Evolutionary conservation across 495 filamentous ascomycete species (phyloP).

Genomic region (Bathelium albidoporum): DNA sequence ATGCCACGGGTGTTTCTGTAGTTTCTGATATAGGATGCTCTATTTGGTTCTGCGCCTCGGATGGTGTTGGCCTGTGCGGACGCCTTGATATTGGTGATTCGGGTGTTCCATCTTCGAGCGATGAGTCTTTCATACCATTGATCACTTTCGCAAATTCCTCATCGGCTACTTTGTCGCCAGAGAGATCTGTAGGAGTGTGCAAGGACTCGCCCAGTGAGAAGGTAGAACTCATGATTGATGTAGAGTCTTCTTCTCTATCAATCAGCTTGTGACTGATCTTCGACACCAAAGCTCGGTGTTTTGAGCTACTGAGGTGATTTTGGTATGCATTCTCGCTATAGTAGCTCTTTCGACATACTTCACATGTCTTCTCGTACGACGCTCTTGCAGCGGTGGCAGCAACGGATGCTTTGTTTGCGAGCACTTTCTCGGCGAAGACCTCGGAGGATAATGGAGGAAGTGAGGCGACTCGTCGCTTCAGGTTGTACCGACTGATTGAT

Average conservation of each 20-base stretch:
- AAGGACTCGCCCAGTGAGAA: slow-evolving; percentile 83
- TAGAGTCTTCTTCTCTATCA: slow-evolving; percentile 49
- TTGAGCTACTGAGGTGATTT: slow-evolving; percentile 86
- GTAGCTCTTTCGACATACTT: slow-evolving; percentile 80
- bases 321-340: slow-evolving; percentile 91
- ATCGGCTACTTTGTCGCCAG: slow-evolving; percentile 54
- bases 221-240: slow-evolving; percentile 80
- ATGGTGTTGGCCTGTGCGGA: slow-evolving; percentile 47
- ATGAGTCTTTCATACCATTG: slow-evolving; percentile 62
- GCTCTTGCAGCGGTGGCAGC: slow-evolving; percentile 79
- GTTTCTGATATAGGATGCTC: slow-evolving; percentile 30
- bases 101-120: slow-evolving; percentile 44
- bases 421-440: slow-evolving; percentile 88
- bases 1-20: slow-evolving; percentile 4
- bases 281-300: slow-evolving; percentile 64
- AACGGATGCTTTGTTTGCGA: slow-evolving; percentile 78
- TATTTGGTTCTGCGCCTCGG: slow-evolving; percentile 34
- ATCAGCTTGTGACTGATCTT: slow-evolving; percentile 29
- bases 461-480: slow-evolving; percentile 88
- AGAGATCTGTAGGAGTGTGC: slow-evolving; percentile 36
- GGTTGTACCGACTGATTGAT: slow-evolving; percentile 61
- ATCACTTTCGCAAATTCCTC: slow-evolving; percentile 70
- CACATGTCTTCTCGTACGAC: slow-evolving; percentile 73
- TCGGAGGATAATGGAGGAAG: slow-evolving; percentile 88
- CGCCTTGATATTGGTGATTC: slow-evolving; percentile 39